These are phyloP conservation scores for Sclerotinia trifoliorum DNA, from an alignment of 2,329 filamentous ascomycete species.

Conservation along the genomic window DNA sequence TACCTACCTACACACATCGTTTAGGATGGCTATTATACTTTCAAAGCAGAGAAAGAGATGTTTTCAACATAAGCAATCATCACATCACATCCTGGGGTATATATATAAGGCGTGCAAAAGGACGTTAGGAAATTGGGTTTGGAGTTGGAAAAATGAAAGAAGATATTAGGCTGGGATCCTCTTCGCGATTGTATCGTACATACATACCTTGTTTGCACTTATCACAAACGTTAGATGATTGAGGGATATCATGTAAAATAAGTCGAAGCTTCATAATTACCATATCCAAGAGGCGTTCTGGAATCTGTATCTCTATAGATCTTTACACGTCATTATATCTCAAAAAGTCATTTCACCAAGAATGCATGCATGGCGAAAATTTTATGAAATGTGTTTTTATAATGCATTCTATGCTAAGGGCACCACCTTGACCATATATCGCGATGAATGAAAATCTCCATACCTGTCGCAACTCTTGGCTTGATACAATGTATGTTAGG, in stretches of 20 bases:
- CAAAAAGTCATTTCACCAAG: neutral
- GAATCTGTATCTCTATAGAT: neutral
- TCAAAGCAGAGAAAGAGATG: neutral
- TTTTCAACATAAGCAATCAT: too few relatives aligned
- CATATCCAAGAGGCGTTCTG: neutral
- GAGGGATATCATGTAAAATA: neutral
- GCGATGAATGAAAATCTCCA: conserved; percentile 15
- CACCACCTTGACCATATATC: conserved; percentile 17
- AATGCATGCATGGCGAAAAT: neutral
- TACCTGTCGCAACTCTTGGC: neutral
- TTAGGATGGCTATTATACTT: neutral
- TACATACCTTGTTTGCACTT: neutral
- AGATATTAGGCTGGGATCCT: neutral
- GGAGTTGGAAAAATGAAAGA: neutral
- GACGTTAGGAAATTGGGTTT: neutral
- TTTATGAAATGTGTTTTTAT: conserved; percentile 16
- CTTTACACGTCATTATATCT: neutral
- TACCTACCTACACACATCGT: neutral
- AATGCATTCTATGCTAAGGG: conserved; percentile 26
- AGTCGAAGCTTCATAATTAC: neutral
- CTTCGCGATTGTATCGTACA: neutral
- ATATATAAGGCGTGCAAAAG: conserved; percentile 3
- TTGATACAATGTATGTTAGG: conserved; percentile 8
- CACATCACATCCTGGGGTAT: neutral
- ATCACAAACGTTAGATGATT: neutral